These are phyloP conservation scores for Psilocybe cyanescens DNA, from an alignment of 768 basidiomycete genomes.

Conservation along the genomic window DNA sequence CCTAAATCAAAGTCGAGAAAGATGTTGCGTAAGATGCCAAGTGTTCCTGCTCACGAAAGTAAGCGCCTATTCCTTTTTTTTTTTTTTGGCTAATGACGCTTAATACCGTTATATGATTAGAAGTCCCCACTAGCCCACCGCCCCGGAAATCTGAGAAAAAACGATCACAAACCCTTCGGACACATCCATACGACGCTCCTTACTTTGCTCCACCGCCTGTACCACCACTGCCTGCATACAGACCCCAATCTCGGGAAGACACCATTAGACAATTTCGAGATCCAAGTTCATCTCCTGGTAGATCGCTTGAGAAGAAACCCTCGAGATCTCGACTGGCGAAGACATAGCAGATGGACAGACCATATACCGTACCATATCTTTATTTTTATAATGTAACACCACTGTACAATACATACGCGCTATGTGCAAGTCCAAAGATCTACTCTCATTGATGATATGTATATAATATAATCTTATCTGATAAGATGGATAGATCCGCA, in stretches of 20 bases:
- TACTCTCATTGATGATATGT: no score
- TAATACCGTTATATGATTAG: background rate
- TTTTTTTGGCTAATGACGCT: background rate
- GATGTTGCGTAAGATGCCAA: conserved; percentile 23
- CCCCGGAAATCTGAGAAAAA: conserved; percentile 33
- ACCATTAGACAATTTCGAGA: background rate
- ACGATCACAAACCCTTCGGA: conserved; percentile 40
- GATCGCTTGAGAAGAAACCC: background rate
- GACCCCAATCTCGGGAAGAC: background rate
- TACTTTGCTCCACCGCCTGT: conserved; percentile 61
- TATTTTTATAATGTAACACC: background rate
- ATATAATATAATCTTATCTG: conserved; percentile 22
- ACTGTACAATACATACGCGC: background rate
- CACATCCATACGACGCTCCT: conserved; percentile 66
- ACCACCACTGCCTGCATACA: conserved; percentile 19
- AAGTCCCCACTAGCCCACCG: background rate
- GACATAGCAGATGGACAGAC: background rate
- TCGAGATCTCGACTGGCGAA: background rate
- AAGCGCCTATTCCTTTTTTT: background rate
- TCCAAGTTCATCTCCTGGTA: background rate
- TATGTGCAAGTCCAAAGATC: background rate
- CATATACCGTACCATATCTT: background rate
- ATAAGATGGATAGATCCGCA: conserved; percentile 8
- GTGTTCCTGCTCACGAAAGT: conserved; percentile 19
- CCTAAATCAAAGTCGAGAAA: conserved; percentile 17